A percentile compares a stretch with the other conserved stretches of the same genome.
Evolutionary conservation across 257 asterid species (phyloP).

Genomic region (Nyctanthes arbortristis): DNA sequence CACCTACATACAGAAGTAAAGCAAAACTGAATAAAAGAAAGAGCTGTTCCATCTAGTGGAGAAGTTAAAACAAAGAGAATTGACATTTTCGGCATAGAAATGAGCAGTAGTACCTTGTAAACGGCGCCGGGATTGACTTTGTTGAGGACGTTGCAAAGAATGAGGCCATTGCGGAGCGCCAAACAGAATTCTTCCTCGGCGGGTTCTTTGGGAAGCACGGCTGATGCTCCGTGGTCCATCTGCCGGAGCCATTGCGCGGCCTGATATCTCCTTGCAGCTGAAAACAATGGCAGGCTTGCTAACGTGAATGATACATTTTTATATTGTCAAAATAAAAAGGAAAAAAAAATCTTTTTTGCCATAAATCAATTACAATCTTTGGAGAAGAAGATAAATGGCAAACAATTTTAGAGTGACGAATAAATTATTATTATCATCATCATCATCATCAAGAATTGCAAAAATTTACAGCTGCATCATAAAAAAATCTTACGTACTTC

Average conservation of each 20-base stretch:
- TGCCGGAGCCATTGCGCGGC: slow-evolving; percentile 88
- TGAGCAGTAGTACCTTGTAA: slow-evolving; percentile 53
- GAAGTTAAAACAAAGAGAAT: not conserved
- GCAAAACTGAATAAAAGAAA: slow-evolving; percentile 2
- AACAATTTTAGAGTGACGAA: too few relatives aligned
- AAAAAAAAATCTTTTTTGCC: too few relatives aligned
- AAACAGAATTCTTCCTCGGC: slow-evolving; percentile 72
- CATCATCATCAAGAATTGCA: too few relatives aligned
- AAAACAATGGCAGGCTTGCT: not conserved
- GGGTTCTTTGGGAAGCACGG: slow-evolving; percentile 63
- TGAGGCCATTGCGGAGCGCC: slow-evolving; percentile 90
- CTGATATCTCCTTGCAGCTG: slow-evolving; percentile 80
- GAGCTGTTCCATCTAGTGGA: not conserved
- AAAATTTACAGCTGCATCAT: too few relatives aligned
- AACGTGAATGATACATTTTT: not conserved
- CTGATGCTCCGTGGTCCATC: slow-evolving; percentile 78
- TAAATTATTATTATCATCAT: too few relatives aligned
- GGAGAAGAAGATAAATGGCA: too few relatives aligned
- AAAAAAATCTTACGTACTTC: too few relatives aligned
- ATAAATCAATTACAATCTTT: too few relatives aligned
- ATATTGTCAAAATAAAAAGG: too few relatives aligned
- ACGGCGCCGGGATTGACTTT: slow-evolving; percentile 90
- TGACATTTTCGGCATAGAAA: not conserved
- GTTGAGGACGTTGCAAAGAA: slow-evolving; percentile 97
- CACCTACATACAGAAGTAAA: slow-evolving; percentile 47